Evolutionary conservation across 2,329 filamentous ascomycete genomes (phyloP), one percentile per base, ranked within the genome.

Genomic region (Ophidiomyces ophidiicola): DNA sequence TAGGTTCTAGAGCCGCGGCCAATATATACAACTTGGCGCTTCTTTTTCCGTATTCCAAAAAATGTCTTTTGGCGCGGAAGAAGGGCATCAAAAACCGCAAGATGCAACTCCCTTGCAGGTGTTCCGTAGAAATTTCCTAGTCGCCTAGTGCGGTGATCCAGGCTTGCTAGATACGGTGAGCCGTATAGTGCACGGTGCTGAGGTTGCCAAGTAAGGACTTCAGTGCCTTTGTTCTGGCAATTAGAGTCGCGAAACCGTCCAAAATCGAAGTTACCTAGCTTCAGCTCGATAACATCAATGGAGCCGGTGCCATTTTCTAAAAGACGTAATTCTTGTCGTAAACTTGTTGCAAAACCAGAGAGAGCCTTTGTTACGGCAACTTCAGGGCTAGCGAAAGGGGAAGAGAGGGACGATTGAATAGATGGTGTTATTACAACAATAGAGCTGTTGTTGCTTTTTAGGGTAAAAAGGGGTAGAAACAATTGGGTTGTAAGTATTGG

Each of bases 221-320:
- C 74, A 31, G 58, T 65, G 42, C 58, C 61, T 10, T 66, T 56
- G 19, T 57, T 48, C 70, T 55, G 54, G 71, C 55, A 53, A 53
- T 66, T 51, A 51, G 54, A 44, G 50, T 55, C 48, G 53, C 64
- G 55, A 60, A 58, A 60, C 12, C 78, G 70, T 5, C 77, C 76
- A 51, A 88, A 78, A 60, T 96, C 88, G 56, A 98, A 85, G 15
- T 84, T 87, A 43, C 90, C 90, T 1, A 96, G 76, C 60, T 88
- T 85, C 57, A 98, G 71, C 55, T 94, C 85, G 1, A 82, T 81
- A 14, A 94, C 82, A 26, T 80, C 74, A 38, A 94, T 56, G 21
- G 30, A 28, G 14, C 39, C 39, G 29, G 44, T 28, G 4, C 37
- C 34, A 31, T 71, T 48, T 39, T 58, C 73, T 24, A 90, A 69